These are phyloP conservation scores for Gymnopus androsaceus DNA, from an alignment of 1,284 basidiomycete genomes.

Conservation along the genomic window DNA sequence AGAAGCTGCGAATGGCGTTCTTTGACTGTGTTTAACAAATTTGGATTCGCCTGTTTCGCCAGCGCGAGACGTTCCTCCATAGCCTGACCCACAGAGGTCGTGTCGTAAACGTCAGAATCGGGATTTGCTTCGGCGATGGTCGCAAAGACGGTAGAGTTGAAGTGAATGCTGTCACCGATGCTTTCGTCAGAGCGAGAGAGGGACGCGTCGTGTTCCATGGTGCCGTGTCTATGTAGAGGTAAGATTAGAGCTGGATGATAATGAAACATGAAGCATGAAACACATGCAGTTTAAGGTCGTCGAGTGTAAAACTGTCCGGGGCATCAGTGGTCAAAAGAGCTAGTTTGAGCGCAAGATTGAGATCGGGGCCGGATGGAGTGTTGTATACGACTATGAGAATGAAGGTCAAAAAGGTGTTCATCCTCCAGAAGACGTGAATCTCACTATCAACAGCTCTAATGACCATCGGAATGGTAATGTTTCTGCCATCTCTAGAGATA, in stretches of 20 bases:
- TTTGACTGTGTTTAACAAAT: conserved; percentile 10
- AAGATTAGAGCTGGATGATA: background rate
- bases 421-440: background rate
- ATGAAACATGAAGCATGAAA: no score
- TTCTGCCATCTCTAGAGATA: conserved; percentile 22
- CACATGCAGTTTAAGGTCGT: conserved; percentile 18
- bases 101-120: conserved; percentile 17
- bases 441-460: conserved; percentile 1
- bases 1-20: conserved; percentile 3
- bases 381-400: conserved; percentile 19
- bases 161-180: conserved; percentile 19
- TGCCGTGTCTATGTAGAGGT: conserved; percentile 13
- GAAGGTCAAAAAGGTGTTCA: background rate
- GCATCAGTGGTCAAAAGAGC: conserved; percentile 17
- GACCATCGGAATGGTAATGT: conserved; percentile 15
- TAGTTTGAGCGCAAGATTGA: conserved; percentile 16
- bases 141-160: conserved; percentile 19
- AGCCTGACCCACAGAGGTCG: conserved; percentile 14
- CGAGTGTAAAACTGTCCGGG: conserved; percentile 10
- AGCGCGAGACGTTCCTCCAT: conserved; percentile 11
- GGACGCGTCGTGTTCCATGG: conserved; percentile 19
- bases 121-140: conserved; percentile 13
- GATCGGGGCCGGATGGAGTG: background rate
- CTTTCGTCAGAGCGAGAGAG: conserved; percentile 15
- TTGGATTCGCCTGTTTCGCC: conserved; percentile 11